These are phyloP conservation scores for Taphrina communis DNA, from an alignment of 1,139 yeast species.

Conservation along the genomic window DNA sequence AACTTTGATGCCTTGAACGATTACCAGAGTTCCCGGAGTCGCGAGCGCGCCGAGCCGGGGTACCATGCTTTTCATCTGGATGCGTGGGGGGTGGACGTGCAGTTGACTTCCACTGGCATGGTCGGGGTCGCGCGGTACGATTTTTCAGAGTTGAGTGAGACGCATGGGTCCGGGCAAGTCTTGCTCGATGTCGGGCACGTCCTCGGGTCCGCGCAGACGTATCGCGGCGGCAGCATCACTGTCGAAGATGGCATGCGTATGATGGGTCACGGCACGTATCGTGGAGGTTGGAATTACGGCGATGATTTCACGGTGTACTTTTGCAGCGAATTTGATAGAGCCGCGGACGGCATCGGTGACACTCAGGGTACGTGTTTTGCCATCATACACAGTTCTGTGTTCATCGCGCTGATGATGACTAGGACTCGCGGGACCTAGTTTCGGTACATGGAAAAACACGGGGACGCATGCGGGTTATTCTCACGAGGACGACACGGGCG, in stretches of 20 bases:
- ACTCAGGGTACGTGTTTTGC: conserved; percentile 25
- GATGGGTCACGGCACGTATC: conserved; percentile 32
- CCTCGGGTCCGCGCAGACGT: conserved; percentile 39
- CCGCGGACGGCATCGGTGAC: conserved; percentile 33
- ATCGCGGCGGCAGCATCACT: conserved; percentile 36
- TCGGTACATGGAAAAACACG: conserved; percentile 37
- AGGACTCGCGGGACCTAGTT: conserved; percentile 33
- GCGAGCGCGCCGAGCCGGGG: conserved; percentile 27
- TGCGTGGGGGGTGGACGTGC: conserved; percentile 37
- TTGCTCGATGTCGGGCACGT: conserved; percentile 35
- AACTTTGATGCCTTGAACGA: conserved; percentile 31
- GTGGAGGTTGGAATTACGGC: conserved; percentile 38
- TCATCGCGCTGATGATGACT: background rate
- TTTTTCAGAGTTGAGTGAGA: conserved; percentile 15
- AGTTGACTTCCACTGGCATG: conserved; percentile 32
- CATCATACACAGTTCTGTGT: background rate
- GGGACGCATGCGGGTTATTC: conserved; percentile 38
- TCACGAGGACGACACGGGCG: conserved; percentile 35
- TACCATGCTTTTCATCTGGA: conserved; percentile 33
- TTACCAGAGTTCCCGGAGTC: conserved; percentile 24
- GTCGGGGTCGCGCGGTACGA: conserved; percentile 29
- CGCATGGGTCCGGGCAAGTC: conserved; percentile 27
- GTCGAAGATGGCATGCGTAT: conserved; percentile 5
- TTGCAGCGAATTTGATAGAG: conserved; percentile 34
- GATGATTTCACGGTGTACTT: conserved; percentile 36